Evolutionary conservation across 805 yeast genomes (phyloP).

Genomic region (Suhomyces prunicola): DNA sequence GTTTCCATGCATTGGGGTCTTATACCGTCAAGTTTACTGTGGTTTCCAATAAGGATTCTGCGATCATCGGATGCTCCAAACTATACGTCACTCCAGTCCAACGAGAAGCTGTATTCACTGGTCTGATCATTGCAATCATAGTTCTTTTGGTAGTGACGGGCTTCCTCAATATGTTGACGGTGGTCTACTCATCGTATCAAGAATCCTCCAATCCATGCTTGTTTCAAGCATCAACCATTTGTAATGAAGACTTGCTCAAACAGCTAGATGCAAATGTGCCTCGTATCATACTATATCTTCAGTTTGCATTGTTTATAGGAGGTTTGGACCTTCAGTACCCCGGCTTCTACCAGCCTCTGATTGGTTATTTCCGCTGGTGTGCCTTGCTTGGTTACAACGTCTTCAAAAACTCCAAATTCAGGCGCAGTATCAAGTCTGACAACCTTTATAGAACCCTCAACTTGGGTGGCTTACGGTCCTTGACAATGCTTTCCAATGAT

Average conservation of each 20-base stretch:
- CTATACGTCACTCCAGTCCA: constrained; percentile 49
- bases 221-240: constrained; percentile 53
- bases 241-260: constrained; percentile 52
- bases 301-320: constrained; percentile 56
- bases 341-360: constrained; percentile 56
- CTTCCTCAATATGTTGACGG: constrained; percentile 37
- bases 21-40: constrained; percentile 42
- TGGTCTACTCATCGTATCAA: constrained; percentile 53
- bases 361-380: constrained; percentile 53
- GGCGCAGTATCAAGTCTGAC: constrained; percentile 15
- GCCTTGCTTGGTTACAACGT: constrained; percentile 43
- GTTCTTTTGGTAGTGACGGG: constrained; percentile 40
- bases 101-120: constrained; percentile 24
- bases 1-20: constrained; percentile 42
- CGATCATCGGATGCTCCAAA: constrained; percentile 45
- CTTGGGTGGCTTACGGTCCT: constrained; percentile 38
- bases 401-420: constrained; percentile 10
- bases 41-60: constrained; percentile 35
- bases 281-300: constrained; percentile 51
- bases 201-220: constrained; percentile 55
- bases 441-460: constrained; percentile 43
- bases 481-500: constrained; percentile 29
- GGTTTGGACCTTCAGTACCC: constrained; percentile 58
- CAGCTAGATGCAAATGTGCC: constrained; percentile 54
- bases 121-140: constrained; percentile 39